Evolutionary conservation across 768 basidiomycete species (phyloP), one percentile per base, ranked within the genome.

Genomic region (Coprinopsis strossmayeri): DNA sequence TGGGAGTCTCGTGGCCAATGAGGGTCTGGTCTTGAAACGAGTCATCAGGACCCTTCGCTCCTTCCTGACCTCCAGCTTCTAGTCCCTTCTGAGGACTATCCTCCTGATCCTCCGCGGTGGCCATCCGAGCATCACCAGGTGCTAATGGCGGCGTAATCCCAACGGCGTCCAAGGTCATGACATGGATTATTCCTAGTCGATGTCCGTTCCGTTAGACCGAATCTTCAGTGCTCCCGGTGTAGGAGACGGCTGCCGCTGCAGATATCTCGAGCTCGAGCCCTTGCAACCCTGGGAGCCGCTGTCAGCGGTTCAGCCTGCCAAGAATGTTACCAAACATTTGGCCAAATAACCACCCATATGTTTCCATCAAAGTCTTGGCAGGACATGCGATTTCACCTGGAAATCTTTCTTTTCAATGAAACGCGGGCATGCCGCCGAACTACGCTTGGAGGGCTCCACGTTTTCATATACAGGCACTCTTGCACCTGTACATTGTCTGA

Each of bases 291-390:
- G n/a, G n/a, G n/a, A n/a, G n/a, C n/a, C n/a, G n/a, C n/a, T n/a
- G n/a, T n/a, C n/a, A n/a, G n/a, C n/a, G n/a, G n/a, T n/a, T n/a
- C n/a, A n/a, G n/a, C n/a, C n/a, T n/a, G n/a, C n/a, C n/a, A n/a
- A n/a, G n/a, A n/a, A n/a, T n/a, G n/a, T n/a, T n/a, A n/a, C n/a
- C 40, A 42, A 42, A 42, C 40, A 42, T 10, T 12, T 32, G 23
- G 10, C 5, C 40, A 42, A 42, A 42, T 25, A 42, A 18, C 21
- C 40, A 42, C 40, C 40, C 40, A 42, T 42, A 42, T 42, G 18
- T 42, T 12, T 3, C 40, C 40, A 23, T 23, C 24, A 21, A 42
- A 5, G 4, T 42, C 40, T 38, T 38, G 35, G 35, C 35, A 17
- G 17, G 5, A 5, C 10, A 38, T 18, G 35, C 5, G 10, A 18